Evolutionary conservation across 768 basidiomycete species (phyloP).

Genomic region (Trametes sanguinea): DNA sequence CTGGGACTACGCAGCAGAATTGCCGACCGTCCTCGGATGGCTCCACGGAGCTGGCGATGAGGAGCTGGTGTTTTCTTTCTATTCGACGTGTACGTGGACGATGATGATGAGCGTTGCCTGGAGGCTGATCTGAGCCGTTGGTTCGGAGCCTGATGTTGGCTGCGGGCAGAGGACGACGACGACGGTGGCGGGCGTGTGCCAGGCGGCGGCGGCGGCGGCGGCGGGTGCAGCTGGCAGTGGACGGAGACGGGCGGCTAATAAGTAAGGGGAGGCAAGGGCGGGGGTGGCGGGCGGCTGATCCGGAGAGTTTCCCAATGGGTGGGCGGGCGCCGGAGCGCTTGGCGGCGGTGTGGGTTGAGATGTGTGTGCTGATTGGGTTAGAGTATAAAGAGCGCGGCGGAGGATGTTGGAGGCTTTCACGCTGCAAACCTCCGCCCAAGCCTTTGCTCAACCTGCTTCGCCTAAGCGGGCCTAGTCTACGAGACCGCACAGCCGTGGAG

Average conservation of each 20-base stretch:
- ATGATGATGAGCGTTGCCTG: no score
- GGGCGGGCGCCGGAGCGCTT: slow-evolving; percentile 2
- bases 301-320: neutral
- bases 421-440: neutral
- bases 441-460: neutral
- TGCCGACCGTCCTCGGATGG: no score
- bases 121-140: no score
- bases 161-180: no score
- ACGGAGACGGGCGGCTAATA: no score
- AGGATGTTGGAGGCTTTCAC: neutral
- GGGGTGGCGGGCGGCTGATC: neutral
- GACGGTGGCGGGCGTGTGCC: neutral
- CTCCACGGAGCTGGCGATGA: no score
- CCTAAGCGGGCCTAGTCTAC: neutral
- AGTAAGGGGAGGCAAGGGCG: neutral
- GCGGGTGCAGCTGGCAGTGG: no score
- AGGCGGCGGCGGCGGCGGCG: neutral
- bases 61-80: no score
- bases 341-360: neutral
- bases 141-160: no score
- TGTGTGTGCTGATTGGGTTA: slow-evolving; percentile 4
- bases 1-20: neutral
- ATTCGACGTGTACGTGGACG: no score
- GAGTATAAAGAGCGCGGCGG: slow-evolving; percentile 13
- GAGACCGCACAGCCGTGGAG: neutral